Evolutionary conservation across 345 rosid genomes (phyloP).

Genomic region (Eucalyptus cloeziana): DNA sequence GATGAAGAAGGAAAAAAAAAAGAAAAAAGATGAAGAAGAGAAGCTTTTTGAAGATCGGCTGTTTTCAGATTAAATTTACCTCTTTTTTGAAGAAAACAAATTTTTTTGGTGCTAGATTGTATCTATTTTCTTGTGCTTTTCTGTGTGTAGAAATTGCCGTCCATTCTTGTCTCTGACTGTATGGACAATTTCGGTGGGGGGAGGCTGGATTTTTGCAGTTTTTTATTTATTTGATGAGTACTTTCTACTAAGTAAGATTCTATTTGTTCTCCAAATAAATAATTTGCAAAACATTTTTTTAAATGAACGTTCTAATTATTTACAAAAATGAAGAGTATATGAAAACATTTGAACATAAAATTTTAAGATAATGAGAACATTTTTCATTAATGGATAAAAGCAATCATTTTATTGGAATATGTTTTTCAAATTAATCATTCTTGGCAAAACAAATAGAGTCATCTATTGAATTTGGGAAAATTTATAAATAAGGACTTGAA

Average conservation of each 20-base stretch:
- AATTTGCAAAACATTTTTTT: too few relatives aligned
- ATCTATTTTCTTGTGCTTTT: not conserved
- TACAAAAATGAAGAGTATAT: not conserved
- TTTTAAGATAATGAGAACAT: not conserved
- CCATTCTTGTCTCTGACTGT: not conserved
- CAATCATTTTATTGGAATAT: too few relatives aligned
- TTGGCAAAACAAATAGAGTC: too few relatives aligned
- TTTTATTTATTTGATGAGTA: not conserved
- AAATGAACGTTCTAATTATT: not conserved
- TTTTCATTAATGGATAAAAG: too few relatives aligned
- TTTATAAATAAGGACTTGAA: accelerated
- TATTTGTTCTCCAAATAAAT: not conserved
- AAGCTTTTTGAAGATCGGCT: not conserved
- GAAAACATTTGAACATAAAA: not conserved
- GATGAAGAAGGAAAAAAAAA: too few relatives aligned
- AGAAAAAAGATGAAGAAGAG: not conserved
- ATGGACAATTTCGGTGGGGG: not conserved
- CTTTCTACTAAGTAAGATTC: not conserved
- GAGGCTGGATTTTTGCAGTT: not conserved
- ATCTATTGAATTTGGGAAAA: too few relatives aligned
- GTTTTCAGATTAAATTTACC: not conserved
- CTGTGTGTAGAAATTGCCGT: not conserved
- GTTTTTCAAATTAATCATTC: too few relatives aligned
- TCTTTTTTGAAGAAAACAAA: too few relatives aligned
- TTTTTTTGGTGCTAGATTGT: too few relatives aligned